Evolutionary conservation across 75 land plant species (phyloP).

Genomic region (Sequoiadendron giganteum): DNA sequence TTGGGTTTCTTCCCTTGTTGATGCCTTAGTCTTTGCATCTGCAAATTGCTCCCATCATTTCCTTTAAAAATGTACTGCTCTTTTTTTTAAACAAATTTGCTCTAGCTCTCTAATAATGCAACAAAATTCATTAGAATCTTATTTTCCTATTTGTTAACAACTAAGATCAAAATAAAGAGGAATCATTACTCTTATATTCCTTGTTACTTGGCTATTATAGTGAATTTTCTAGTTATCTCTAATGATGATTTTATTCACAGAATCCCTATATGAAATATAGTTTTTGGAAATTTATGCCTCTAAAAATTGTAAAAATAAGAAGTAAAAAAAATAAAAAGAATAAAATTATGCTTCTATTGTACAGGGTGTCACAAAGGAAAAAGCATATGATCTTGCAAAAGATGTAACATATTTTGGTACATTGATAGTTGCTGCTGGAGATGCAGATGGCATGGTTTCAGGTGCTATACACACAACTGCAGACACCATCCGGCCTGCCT

Average conservation of each 20-base stretch:
- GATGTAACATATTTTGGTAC: slow-evolving; percentile 46
- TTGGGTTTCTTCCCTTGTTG: too few relatives aligned
- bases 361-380: slow-evolving; percentile 39
- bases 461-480: slow-evolving; percentile 51
- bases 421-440: slow-evolving; percentile 46
- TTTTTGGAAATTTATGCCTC: neutral
- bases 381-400: slow-evolving; percentile 24
- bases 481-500: slow-evolving; percentile 49
- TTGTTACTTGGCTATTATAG: too few relatives aligned
- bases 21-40: too few relatives aligned
- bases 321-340: too few relatives aligned
- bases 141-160: neutral
- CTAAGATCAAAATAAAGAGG: neutral
- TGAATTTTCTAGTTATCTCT: too few relatives aligned
- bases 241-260: neutral
- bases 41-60: too few relatives aligned
- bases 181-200: neutral
- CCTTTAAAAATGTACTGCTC: too few relatives aligned
- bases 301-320: too few relatives aligned
- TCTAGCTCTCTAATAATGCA: too few relatives aligned
- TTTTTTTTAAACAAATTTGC: too few relatives aligned
- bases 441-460: slow-evolving; percentile 58
- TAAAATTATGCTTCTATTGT: neutral
- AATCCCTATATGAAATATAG: neutral
- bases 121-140: too few relatives aligned